phyloP scores from a whole-genome alignment of 306 rosid species.

The Cucurbita maxima region DNA sequence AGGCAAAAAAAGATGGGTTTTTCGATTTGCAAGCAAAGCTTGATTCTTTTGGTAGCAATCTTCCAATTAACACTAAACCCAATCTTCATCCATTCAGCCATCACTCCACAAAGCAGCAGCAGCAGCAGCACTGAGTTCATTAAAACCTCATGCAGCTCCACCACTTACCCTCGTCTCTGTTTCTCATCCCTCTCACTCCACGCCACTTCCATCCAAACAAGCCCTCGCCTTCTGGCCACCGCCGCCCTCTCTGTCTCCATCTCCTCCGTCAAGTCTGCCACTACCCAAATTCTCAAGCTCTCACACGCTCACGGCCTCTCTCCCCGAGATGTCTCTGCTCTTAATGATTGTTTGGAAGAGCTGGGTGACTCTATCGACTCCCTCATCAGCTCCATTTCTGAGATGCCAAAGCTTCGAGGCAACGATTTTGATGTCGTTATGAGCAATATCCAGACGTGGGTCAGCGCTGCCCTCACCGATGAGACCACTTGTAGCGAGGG shows the following conservation, averaged over 20 bases:
- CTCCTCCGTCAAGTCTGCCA: constrained; percentile 30
- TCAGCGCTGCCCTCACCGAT: constrained; percentile 10
- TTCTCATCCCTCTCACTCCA: constrained; percentile 35
- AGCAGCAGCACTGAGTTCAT: constrained; percentile 30
- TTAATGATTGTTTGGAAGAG: constrained; percentile 62
- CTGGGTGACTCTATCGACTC: constrained; percentile 41
- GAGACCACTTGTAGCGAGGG: constrained; percentile 6
- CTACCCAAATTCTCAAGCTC: constrained; percentile 16
- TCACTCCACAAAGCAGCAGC: neutral
- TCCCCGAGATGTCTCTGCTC: constrained; percentile 13
- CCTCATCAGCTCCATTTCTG: constrained; percentile 30
- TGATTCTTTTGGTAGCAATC: neutral
- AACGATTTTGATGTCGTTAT: neutral
- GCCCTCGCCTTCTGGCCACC: constrained; percentile 28
- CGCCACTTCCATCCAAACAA: constrained; percentile 33
- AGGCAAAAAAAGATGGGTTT: neutral
- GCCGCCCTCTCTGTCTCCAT: constrained; percentile 52
- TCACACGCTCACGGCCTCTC: constrained; percentile 11
- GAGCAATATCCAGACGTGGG: constrained; percentile 8
- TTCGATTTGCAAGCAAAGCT: neutral
- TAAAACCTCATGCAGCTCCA: constrained; percentile 44
- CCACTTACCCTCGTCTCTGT: constrained; percentile 58
- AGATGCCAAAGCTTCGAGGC: constrained; percentile 26
- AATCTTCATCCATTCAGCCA: neutral
- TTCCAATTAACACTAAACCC: neutral